Conservation (phyloP, 192 early-diverging fungal genomes). For the Coemansia asiatica region DNA sequence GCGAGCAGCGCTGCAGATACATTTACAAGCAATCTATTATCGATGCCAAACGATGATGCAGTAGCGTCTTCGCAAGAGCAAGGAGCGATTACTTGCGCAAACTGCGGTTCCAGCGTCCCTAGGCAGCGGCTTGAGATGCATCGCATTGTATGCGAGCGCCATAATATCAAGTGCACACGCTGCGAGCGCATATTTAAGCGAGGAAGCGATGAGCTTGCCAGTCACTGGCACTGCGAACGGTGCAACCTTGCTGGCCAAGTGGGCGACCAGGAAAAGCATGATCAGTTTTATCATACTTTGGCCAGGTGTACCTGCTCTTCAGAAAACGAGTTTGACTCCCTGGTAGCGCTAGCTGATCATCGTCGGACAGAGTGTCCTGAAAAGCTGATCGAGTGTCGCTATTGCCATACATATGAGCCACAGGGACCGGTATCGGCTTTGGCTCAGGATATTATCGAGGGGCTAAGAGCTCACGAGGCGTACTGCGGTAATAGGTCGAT, state of each 20-base stretch:
- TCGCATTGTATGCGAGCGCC: constrained; percentile 73
- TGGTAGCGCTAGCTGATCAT: constrained; percentile 66
- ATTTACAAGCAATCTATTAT: constrained; percentile 17
- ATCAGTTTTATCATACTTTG: constrained; percentile 60
- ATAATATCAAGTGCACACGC: constrained; percentile 67
- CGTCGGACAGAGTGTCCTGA: constrained; percentile 67
- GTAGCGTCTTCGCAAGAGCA: not conserved
- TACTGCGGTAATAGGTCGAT: constrained; percentile 86
- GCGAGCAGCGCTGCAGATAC: no score
- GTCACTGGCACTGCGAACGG: constrained; percentile 83
- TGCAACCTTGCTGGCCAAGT: constrained; percentile 61
- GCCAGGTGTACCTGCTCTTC: constrained; percentile 63
- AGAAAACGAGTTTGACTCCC: constrained; percentile 20
- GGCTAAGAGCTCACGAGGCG: constrained; percentile 72
- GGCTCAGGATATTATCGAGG: constrained; percentile 65
- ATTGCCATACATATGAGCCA: constrained; percentile 70
- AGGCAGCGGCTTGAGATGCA: constrained; percentile 66
- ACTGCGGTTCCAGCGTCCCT: constrained; percentile 73
- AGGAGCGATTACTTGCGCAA: constrained; percentile 51
- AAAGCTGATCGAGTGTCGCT: constrained; percentile 77
- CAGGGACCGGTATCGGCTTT: constrained; percentile 60
- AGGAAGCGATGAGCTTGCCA: constrained; percentile 55
- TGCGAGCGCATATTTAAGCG: constrained; percentile 73
- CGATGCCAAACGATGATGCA: constrained; percentile 16
- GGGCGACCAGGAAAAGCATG: constrained; percentile 67